These are phyloP conservation scores for Alliaria petiolata DNA, from an alignment of 345 rosid genomes.

Conservation along the genomic window DNA sequence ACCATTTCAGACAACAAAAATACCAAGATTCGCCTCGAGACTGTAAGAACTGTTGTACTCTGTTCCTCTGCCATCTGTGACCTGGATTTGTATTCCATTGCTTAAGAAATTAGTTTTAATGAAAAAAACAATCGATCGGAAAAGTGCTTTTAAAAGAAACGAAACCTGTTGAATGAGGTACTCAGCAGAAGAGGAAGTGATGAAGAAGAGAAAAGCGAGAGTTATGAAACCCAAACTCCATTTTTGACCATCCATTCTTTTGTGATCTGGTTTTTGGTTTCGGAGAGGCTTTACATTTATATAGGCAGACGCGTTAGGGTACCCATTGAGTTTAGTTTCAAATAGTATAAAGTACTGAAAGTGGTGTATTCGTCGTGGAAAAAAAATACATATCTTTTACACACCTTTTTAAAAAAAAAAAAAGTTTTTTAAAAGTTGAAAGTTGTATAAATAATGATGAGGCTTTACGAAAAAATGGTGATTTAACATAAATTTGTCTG, in stretches of 20 bases:
- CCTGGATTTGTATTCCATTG: neutral
- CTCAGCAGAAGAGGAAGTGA: constrained; percentile 26
- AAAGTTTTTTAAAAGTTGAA: too few relatives aligned
- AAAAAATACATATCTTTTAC: neutral
- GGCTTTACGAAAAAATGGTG: too few relatives aligned
- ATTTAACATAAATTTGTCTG: too few relatives aligned
- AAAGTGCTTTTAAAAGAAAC: neutral
- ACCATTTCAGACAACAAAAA: neutral
- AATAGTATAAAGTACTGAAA: neutral
- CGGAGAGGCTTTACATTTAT: neutral
- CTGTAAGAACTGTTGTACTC: constrained; percentile 13
- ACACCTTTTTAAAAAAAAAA: too few relatives aligned
- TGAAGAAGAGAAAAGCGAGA: constrained; percentile 18
- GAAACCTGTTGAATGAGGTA: constrained; percentile 12
- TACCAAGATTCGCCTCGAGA: constrained; percentile 15
- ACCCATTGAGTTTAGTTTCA: neutral
- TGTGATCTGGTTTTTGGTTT: neutral
- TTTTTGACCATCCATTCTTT: constrained; percentile 3
- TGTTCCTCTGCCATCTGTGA: constrained; percentile 5
- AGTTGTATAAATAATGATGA: too few relatives aligned
- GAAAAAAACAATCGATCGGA: neutral
- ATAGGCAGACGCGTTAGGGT: neutral
- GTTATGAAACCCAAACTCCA: constrained; percentile 5
- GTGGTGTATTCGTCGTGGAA: neutral
- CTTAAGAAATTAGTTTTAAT: neutral